Conservation (phyloP, 352 stramenopile species). For the Globisporangium cederbergense region DNA sequence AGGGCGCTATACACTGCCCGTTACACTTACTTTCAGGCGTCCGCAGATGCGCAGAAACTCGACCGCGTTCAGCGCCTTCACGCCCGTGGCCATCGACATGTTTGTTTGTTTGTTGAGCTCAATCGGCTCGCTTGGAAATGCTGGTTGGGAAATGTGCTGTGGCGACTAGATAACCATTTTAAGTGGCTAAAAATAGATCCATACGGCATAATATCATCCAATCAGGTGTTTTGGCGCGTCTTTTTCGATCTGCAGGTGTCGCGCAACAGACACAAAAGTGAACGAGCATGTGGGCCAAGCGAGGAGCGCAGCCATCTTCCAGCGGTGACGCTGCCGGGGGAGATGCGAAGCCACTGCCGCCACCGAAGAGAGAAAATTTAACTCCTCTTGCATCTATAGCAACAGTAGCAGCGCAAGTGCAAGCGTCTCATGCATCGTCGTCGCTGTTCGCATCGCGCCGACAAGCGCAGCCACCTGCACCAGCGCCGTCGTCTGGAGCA, state of each 20-base stretch:
- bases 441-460: constrained; percentile 10
- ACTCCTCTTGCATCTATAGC: constrained; percentile 5
- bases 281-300: constrained; percentile 38
- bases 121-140: constrained; percentile 2
- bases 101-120: neutral
- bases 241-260: neutral
- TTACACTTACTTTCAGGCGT: constrained; percentile 54
- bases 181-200: neutral
- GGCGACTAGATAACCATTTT: neutral
- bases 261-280: neutral
- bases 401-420: neutral
- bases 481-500: neutral
- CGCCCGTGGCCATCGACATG: constrained; percentile 50
- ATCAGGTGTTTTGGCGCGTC: constrained; percentile 23
- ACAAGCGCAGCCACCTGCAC: neutral
- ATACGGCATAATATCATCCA: constrained; percentile 21
- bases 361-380: neutral
- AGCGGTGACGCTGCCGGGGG: neutral
- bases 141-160: too few relatives aligned
- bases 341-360: neutral
- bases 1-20: neutral
- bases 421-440: neutral
- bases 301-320: constrained; percentile 17
- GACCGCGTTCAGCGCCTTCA: constrained; percentile 62
- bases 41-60: constrained; percentile 82